Conservation (phyloP, 2,329 filamentous ascomycete species). For the Arachnomyces sp. region DNA sequence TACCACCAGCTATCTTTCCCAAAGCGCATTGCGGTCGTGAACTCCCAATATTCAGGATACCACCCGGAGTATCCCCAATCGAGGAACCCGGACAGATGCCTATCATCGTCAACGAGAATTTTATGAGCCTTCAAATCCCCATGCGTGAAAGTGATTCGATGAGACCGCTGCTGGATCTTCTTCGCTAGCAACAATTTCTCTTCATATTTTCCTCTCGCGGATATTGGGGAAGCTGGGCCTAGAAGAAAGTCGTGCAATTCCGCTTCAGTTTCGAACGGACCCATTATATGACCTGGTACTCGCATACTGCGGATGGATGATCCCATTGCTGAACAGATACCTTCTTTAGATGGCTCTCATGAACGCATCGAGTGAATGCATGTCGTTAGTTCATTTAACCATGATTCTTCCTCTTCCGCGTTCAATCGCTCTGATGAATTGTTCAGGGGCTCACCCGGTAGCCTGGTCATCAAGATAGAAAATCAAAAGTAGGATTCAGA, state of each 20-base stretch:
- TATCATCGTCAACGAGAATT: slow-evolving; percentile 11
- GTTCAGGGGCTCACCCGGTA: slow-evolving; percentile 26
- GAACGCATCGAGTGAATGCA: slow-evolving; percentile 29
- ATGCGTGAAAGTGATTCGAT: slow-evolving; percentile 17
- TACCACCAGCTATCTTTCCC: slow-evolving; percentile 18
- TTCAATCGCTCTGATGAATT: slow-evolving; percentile 22
- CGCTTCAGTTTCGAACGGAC: slow-evolving; percentile 19
- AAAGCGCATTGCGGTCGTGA: slow-evolving; percentile 19
- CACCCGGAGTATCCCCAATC: slow-evolving; percentile 17
- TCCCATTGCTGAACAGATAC: slow-evolving; percentile 24
- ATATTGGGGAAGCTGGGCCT: too few relatives aligned
- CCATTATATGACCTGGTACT: slow-evolving; percentile 25
- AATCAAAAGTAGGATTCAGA: slow-evolving; percentile 14
- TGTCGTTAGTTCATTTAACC: slow-evolving; percentile 27
- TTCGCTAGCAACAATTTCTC: slow-evolving; percentile 16
- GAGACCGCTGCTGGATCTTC: slow-evolving; percentile 1
- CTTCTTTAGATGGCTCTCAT: slow-evolving; percentile 23
- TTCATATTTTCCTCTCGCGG: slow-evolving; percentile 21
- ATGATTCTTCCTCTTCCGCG: slow-evolving; percentile 22
- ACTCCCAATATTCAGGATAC: slow-evolving; percentile 18
- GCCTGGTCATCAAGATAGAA: slow-evolving; percentile 37
- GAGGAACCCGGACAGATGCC: slow-evolving; percentile 15
- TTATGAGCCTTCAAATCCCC: slow-evolving; percentile 15
- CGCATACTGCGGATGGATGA: slow-evolving; percentile 22
- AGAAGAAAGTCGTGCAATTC: slow-evolving; percentile 25